Percentiles rank a stretch among this genome's conserved stretches.
Conservation (phyloP, 176 grass and related monocot genomes). For the Carex scoparia region DNA sequence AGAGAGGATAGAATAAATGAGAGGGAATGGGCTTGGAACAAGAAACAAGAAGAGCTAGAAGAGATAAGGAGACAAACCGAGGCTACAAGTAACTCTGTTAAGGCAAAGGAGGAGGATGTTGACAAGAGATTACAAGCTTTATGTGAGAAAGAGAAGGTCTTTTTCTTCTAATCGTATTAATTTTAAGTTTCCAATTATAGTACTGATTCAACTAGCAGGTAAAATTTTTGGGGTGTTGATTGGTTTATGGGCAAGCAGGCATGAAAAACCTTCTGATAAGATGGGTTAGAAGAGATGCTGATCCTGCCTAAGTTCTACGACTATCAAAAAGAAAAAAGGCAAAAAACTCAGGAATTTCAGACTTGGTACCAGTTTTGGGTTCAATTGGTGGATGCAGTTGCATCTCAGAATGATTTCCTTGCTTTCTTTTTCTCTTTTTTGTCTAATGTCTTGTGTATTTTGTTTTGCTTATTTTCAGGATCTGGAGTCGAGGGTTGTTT, state of each 20-base stretch:
- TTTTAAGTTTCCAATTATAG: not conserved
- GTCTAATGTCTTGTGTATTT: slow-evolving; percentile 11
- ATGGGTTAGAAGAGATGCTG: not conserved
- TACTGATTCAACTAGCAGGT: not conserved
- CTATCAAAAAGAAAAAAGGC: not conserved
- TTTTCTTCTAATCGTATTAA: not conserved
- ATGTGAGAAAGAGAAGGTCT: slow-evolving; percentile 65
- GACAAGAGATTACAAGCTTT: slow-evolving; percentile 49
- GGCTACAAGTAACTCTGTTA: slow-evolving; percentile 39
- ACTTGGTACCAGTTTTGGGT: not conserved
- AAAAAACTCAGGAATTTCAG: not conserved
- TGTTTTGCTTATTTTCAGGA: slow-evolving; percentile 46
- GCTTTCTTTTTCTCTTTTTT: not conserved
- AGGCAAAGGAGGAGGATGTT: slow-evolving; percentile 63
- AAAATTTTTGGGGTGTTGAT: not conserved
- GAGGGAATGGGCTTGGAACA: slow-evolving; percentile 48
- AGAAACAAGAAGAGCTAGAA: slow-evolving; percentile 68
- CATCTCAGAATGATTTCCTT: slow-evolving; percentile 6
- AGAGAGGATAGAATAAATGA: slow-evolving; percentile 80
- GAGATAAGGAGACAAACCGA: slow-evolving; percentile 47
- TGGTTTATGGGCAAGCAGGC: not conserved
- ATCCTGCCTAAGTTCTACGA: not conserved
- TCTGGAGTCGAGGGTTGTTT: slow-evolving; percentile 39
- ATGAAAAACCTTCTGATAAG: not conserved
- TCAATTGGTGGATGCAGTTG: not conserved